Evolutionary conservation across 2,329 filamentous ascomycete species (phyloP).

Genomic region (Penicillium sp.): DNA sequence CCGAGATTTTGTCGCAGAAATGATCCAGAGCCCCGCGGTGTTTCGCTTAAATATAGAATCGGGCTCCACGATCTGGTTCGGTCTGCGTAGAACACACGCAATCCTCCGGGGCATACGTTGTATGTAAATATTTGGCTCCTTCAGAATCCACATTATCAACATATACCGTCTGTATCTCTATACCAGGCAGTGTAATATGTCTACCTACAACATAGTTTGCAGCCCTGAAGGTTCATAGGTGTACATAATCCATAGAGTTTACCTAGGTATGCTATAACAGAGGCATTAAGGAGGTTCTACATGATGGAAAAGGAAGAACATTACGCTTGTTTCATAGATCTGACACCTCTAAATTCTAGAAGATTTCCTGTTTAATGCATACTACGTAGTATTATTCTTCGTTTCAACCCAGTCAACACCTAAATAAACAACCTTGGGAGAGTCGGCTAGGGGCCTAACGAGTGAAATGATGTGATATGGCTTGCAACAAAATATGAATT

Average conservation of each 20-base stretch:
- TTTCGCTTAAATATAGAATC: constrained; percentile 17
- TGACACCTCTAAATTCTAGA: background rate
- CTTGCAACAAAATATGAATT: background rate
- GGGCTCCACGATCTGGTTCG: background rate
- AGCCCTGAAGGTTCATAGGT: no score
- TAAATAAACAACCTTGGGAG: background rate
- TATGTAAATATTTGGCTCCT: background rate
- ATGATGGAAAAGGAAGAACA: background rate
- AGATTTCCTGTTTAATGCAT: background rate
- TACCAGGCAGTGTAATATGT: background rate
- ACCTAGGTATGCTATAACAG: background rate
- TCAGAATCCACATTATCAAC: background rate
- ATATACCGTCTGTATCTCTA: no score
- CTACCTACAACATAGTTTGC: background rate
- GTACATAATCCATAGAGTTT: no score
- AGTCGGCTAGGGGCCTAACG: background rate
- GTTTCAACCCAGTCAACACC: background rate
- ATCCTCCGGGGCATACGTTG: background rate
- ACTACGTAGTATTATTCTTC: background rate
- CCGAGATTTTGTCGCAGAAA: background rate
- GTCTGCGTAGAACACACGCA: background rate
- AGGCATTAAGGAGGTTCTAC: no score
- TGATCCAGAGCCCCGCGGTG: constrained; percentile 7
- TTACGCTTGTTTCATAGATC: background rate
- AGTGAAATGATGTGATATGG: background rate